Percentiles rank a stretch among this genome's conserved stretches.
Evolutionary conservation across 345 rosid genomes (phyloP).

Genomic region (Pugionium cornutum): DNA sequence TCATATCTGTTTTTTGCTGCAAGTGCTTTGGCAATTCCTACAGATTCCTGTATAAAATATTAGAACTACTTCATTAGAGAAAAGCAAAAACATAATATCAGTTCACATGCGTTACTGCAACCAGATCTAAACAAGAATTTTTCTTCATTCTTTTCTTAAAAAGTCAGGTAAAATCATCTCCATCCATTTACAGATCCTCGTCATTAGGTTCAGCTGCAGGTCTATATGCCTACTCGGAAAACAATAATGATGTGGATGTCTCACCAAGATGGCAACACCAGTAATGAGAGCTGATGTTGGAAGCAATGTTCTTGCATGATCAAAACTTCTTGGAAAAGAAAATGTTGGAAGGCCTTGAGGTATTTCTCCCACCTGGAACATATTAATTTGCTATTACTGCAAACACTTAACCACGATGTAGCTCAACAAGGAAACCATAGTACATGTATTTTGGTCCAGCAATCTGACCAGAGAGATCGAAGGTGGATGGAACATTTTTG

Average conservation of each 20-base stretch:
- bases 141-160: background rate
- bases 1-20: slow-evolving; percentile 98
- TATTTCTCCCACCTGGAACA: slow-evolving; percentile 88
- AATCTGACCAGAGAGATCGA: slow-evolving; percentile 83
- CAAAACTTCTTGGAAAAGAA: slow-evolving; percentile 75
- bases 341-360: slow-evolving; percentile 95
- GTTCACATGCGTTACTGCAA: background rate
- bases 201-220: slow-evolving; percentile 18
- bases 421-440: slow-evolving; percentile 9
- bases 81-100: slow-evolving; percentile 7
- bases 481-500: slow-evolving; percentile 75
- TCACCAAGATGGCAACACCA: slow-evolving; percentile 98
- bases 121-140: background rate
- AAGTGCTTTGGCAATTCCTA: slow-evolving; percentile 98
- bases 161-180: slow-evolving; percentile 13
- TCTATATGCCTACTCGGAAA: slow-evolving; percentile 7
- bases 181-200: slow-evolving; percentile 5
- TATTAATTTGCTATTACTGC: slow-evolving; percentile 30
- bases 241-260: slow-evolving; percentile 34
- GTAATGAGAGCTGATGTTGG: slow-evolving; percentile 93
- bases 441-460: slow-evolving; percentile 17
- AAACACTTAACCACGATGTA: slow-evolving; percentile 16
- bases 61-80: background rate
- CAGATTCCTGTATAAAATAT: slow-evolving; percentile 73
- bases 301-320: slow-evolving; percentile 68